Base-by-base conservation (phyloP, 495 filamentous ascomycete species). In the Aspergillus conjunctus region DNA sequence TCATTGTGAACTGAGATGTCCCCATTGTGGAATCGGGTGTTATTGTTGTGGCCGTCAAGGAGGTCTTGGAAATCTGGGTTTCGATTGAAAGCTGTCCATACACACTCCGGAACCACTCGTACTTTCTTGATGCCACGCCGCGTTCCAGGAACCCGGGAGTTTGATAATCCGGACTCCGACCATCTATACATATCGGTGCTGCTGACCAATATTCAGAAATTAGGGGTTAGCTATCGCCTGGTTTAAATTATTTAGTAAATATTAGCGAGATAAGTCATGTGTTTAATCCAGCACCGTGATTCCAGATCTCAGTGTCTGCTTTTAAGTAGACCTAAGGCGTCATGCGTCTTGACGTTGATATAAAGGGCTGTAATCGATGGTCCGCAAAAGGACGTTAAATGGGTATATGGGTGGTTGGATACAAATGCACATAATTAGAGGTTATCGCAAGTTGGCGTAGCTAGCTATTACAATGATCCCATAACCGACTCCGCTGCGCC, bases 1-100 rank as follows among this genome's bases (percentile, higher is more conserved):
- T 73, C 70, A 74, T 68, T 20, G 63, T 74, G 56, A 74, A 60
- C 58, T 59, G 64, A 54, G 70, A 69, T 58, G 68, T 61, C 61
- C 65, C 73, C 73, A 77, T 71, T 64, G 65, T 66, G 31, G 56
- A 66, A 54, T 51, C 62, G 63, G 54, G 26, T 2, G 59, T 67
- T 64, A 56, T 60, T 62, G 52, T 46, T 30, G 58, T 59, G 66
- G 66, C 56, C 63, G 65, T 51, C 67, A 51, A 66, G 66, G 64
- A 66, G 70, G 66, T 70, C 61, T 66, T 52, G 53, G 61, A 41
- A 46, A 58, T 48, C 58, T 61, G 59, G 26, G 61, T 39, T 57
- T 60, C 55, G 60, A 54, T 65, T 50, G 65, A 60, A 44, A 63
- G 51, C 56, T 61, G 60, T 54, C 58, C 58, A 48, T 60, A 60